Conservation (phyloP, 768 basidiomycete genomes). For the Leccinum subtestaceum region DNA sequence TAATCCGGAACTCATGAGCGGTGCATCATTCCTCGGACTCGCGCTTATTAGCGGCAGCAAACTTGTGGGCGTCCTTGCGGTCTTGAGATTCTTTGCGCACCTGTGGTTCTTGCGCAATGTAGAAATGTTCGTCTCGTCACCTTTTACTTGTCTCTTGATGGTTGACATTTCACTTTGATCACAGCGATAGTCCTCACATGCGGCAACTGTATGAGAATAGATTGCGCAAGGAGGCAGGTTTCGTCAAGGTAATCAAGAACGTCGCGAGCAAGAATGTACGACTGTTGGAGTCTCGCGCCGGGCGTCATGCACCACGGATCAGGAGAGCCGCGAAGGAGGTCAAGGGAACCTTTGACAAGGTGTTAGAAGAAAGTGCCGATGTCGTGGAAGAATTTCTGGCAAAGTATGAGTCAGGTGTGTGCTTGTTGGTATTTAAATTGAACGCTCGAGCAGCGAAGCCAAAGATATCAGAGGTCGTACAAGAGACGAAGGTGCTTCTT, state of each 20-base stretch:
- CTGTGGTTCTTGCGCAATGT: constrained; percentile 96
- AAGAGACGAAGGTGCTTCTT: constrained; percentile 88
- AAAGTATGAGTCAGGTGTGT: constrained; percentile 58
- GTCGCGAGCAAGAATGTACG: constrained; percentile 83
- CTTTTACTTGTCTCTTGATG: background rate
- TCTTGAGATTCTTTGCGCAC: constrained; percentile 82
- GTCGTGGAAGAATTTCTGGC: constrained; percentile 91
- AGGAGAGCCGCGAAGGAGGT: constrained; percentile 83
- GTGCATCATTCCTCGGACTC: constrained; percentile 92
- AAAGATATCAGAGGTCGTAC: constrained; percentile 81
- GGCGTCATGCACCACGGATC: constrained; percentile 78
- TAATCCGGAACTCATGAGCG: constrained; percentile 95
- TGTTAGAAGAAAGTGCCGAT: constrained; percentile 90
- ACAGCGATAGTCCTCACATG: constrained; percentile 86
- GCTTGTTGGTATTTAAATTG: constrained; percentile 1
- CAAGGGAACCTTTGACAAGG: constrained; percentile 92
- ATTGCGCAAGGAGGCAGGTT: constrained; percentile 92
- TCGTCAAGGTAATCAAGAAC: constrained; percentile 94
- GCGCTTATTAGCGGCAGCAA: constrained; percentile 90
- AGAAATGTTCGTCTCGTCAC: constrained; percentile 68
- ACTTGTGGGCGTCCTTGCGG: constrained; percentile 81
- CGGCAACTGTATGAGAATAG: constrained; percentile 91
- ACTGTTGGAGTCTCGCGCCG: constrained; percentile 71
- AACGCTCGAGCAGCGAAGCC: constrained; percentile 62
- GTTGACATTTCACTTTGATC: constrained; percentile 1